phyloP scores from a whole-genome alignment of 805 yeast species.

The Teunomyces pallodes region DNA sequence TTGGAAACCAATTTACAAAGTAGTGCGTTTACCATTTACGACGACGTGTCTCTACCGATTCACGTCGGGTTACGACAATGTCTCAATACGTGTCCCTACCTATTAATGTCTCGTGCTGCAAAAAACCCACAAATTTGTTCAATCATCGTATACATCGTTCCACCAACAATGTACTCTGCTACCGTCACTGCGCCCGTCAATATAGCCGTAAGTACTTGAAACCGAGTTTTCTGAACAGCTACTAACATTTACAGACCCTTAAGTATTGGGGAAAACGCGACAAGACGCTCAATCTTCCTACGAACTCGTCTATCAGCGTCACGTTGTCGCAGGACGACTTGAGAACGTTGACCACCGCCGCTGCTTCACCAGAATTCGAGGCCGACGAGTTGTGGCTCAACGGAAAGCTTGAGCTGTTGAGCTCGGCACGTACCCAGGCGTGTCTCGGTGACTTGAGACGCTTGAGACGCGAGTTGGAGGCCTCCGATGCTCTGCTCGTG shows the following conservation, averaged over 20 bases:
- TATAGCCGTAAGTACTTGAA: constrained; percentile 53
- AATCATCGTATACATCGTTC: neutral
- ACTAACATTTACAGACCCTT: constrained; percentile 53
- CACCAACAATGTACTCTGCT: constrained; percentile 51
- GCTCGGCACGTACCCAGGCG: constrained; percentile 60
- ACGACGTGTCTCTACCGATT: no score
- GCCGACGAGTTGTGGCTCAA: constrained; percentile 80
- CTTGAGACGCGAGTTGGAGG: constrained; percentile 63
- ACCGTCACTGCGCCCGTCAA: constrained; percentile 96
- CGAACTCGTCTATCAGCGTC: constrained; percentile 93
- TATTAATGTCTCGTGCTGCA: neutral
- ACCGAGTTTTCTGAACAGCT: constrained; percentile 16
- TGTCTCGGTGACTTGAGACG: constrained; percentile 74
- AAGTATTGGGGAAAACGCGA: constrained; percentile 99
- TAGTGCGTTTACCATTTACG: no score
- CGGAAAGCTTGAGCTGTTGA: constrained; percentile 74
- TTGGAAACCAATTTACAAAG: no score
- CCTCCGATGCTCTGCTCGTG: constrained; percentile 51
- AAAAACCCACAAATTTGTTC: neutral
- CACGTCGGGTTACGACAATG: neutral
- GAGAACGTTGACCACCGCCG: constrained; percentile 87
- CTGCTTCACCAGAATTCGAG: constrained; percentile 55
- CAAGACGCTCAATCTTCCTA: constrained; percentile 81
- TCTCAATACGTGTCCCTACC: neutral
- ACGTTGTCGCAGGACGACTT: constrained; percentile 89